These are phyloP conservation scores for Lodderomyces elongisporus DNA, from an alignment of 1,139 yeast species.

Conservation along the genomic window DNA sequence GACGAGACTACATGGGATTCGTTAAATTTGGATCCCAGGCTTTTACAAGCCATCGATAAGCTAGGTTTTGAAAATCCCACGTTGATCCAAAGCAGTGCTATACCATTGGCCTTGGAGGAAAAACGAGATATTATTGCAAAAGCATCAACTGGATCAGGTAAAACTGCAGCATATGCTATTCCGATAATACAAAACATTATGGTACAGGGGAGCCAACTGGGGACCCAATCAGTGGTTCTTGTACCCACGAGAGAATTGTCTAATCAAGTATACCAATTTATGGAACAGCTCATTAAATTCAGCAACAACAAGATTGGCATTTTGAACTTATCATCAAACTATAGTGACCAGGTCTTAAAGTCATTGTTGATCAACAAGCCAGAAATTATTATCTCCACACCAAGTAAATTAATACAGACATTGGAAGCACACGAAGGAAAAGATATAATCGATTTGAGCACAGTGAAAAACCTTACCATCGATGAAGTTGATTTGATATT, in stretches of 20 bases:
- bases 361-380: slow-evolving; percentile 72
- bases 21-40: slow-evolving; percentile 71
- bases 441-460: slow-evolving; percentile 41
- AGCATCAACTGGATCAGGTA: slow-evolving; percentile 90
- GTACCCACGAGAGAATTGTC: slow-evolving; percentile 88
- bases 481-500: slow-evolving; percentile 94
- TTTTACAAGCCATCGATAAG: slow-evolving; percentile 77
- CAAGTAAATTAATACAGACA: slow-evolving; percentile 66
- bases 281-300: slow-evolving; percentile 63
- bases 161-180: slow-evolving; percentile 77
- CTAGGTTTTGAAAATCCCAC: slow-evolving; percentile 85
- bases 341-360: slow-evolving; percentile 67
- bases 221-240: slow-evolving; percentile 52
- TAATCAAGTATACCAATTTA: slow-evolving; percentile 71
- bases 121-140: slow-evolving; percentile 83
- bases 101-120: slow-evolving; percentile 84
- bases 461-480: slow-evolving; percentile 68
- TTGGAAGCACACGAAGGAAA: slow-evolving; percentile 45
- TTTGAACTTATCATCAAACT: slow-evolving; percentile 71
- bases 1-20: slow-evolving; percentile 67
- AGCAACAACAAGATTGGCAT: slow-evolving; percentile 63
- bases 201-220: slow-evolving; percentile 15
- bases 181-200: slow-evolving; percentile 73
- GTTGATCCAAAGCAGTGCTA: slow-evolving; percentile 83
- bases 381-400: slow-evolving; percentile 82